Evolutionary conservation across 192 early-diverging fungal species (phyloP).

Genomic region (Mortierella hygrophila): DNA sequence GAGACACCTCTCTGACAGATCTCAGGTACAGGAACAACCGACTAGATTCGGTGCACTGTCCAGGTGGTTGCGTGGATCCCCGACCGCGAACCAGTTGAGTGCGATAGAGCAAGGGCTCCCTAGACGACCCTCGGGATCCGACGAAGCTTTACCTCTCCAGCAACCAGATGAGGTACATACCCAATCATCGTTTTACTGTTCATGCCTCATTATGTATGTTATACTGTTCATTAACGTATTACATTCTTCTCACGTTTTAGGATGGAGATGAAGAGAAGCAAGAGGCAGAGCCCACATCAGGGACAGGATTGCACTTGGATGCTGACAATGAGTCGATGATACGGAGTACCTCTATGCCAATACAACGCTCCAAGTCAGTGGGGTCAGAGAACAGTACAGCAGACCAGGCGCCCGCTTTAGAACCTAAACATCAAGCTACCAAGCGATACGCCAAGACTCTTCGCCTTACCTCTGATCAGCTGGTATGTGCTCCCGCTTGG

Average conservation of each 20-base stretch:
- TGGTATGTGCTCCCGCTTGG: slow-evolving; percentile 49
- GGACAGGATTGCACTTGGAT: not conserved
- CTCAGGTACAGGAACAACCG: slow-evolving; percentile 7
- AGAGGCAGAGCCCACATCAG: not conserved
- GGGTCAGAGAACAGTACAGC: not conserved
- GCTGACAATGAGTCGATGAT: not conserved
- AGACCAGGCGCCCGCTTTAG: not conserved
- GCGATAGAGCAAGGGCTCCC: slow-evolving; percentile 8
- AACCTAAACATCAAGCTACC: not conserved
- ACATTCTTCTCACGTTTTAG: not conserved
- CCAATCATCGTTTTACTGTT: too few species aligned
- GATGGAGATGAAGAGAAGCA: not conserved
- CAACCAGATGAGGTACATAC: not conserved
- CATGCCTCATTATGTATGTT: not conserved
- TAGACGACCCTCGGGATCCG: not conserved
- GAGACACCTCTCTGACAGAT: slow-evolving; percentile 24
- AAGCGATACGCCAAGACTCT: slow-evolving; percentile 87
- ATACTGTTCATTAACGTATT: not conserved
- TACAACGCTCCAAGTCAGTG: not conserved
- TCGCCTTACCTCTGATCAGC: slow-evolving; percentile 91
- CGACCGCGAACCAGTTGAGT: slow-evolving; percentile 6
- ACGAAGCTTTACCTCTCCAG: not conserved
- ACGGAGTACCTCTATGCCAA: slow-evolving; percentile 21
- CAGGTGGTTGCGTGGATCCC: slow-evolving; percentile 37
- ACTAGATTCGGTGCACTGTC: slow-evolving; percentile 35